Base-by-base conservation (phyloP, 1,284 basidiomycete genomes). In the Hypsizygus ulmarius region DNA sequence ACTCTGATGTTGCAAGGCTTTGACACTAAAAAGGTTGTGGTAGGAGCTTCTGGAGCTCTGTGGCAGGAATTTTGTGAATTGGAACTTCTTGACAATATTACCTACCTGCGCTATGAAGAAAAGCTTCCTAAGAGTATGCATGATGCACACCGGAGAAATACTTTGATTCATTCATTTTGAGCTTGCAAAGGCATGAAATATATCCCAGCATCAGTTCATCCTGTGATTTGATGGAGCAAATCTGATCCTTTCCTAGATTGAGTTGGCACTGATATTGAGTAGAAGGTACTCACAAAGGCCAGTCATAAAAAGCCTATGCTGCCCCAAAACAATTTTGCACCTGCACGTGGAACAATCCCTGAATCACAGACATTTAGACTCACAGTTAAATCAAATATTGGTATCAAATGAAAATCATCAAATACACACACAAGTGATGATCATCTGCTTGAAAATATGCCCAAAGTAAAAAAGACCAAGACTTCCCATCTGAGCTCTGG, bases 11-110 rank as follows among this genome's bases (percentile, higher is more conserved):
- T 65, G 3, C 53, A 60, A 44, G 54, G 51, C 1, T 65, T 62
- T 45, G 53, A 59, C 25, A 1, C 16, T 3, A 38, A 35, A 0
- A 58, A 51, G 38, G 60, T 62, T 3, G 58, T 44, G 30, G 52
- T 50, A 9, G 51, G 52, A 1, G 47, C 52, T 11, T 56, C 54
- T 8, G 60, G 62, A 2, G 46, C 42, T 27, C 35, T 67, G 5
- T 30, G 60, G 36, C 64, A 66, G 47, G 63, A 66, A 39, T 64
- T 61, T 19, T 16, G 62, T 16, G 60, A 65, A n/a, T 34, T 65
- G 9, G 61, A 64, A 32, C 18, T 66, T 8, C 30, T 65, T 3
- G 60, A 65, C 54, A 45, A 63, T 3, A 59, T 65, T 10, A 61
- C 61, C 9, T 37, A 39, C 3, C 16, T 59, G 9, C 30, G 36